phyloP scores from a whole-genome alignment of 257 asterid species.

The Nicotiana noctiflora region DNA sequence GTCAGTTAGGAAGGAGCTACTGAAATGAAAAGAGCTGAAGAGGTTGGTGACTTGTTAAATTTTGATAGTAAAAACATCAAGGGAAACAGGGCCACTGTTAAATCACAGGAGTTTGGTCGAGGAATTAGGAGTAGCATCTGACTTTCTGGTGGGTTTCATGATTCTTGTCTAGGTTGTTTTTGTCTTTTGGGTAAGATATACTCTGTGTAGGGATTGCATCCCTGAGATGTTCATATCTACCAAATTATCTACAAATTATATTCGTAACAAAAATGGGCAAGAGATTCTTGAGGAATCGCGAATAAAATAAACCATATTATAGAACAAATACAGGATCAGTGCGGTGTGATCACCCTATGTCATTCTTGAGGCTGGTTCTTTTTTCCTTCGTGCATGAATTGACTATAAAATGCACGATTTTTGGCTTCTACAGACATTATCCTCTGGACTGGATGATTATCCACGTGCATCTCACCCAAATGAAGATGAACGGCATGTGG shows the following conservation, averaged over 20 bases:
- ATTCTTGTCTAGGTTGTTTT: background rate
- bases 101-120: background rate
- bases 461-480: slow-evolving; percentile 99
- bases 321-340: background rate
- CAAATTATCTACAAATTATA: background rate
- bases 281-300: background rate
- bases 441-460: slow-evolving; percentile 98
- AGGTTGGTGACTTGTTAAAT: background rate
- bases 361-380: background rate
- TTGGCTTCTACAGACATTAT: slow-evolving; percentile 53
- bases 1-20: background rate
- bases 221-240: background rate
- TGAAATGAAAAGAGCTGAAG: background rate
- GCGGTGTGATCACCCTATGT: background rate
- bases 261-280: background rate
- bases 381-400: background rate
- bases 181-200: background rate
- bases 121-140: background rate
- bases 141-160: background rate
- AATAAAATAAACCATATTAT: background rate
- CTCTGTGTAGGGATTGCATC: background rate
- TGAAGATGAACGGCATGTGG: slow-evolving; percentile 89
- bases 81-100: background rate
- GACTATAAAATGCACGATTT: background rate
- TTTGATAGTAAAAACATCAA: background rate